A percentile compares a stretch with the other conserved stretches of the same genome.
phyloP scores from a whole-genome alignment of 768 basidiomycete genomes.

The Termitomyces sp. region DNA sequence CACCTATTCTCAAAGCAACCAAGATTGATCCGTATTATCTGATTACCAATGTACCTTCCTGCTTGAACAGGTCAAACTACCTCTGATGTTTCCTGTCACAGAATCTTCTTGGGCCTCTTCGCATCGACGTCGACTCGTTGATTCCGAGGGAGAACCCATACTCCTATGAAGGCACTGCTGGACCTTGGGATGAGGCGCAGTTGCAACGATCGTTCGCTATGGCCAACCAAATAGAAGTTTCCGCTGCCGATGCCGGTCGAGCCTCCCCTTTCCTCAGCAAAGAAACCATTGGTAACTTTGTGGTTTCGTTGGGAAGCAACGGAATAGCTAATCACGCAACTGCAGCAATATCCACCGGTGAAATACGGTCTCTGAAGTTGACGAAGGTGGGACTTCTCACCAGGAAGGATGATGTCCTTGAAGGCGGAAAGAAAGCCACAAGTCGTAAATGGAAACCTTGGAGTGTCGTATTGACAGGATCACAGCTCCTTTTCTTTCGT shows the following conservation, averaged over 20 bases:
- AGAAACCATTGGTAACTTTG: conserved; percentile 27
- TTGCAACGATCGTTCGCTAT: conserved; percentile 59
- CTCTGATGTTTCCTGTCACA: neutral
- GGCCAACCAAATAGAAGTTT: conserved; percentile 54
- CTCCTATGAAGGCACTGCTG: conserved; percentile 56
- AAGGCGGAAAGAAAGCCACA: conserved; percentile 68
- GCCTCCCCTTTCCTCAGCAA: conserved; percentile 28
- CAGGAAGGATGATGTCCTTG: conserved; percentile 74
- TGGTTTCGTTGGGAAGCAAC: conserved; percentile 18
- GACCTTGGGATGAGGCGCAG: conserved; percentile 62
- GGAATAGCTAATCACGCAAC: conserved; percentile 7
- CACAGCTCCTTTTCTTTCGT: conserved; percentile 88
- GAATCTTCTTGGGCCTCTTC: conserved; percentile 65
- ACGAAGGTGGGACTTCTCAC: conserved; percentile 77
- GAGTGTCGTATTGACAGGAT: conserved; percentile 81
- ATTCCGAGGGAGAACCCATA: conserved; percentile 63
- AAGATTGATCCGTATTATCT: conserved; percentile 92
- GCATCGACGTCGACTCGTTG: conserved; percentile 53
- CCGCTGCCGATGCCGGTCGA: conserved; percentile 30
- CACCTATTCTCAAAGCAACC: conserved; percentile 39
- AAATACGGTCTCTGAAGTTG: conserved; percentile 52
- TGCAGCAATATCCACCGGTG: conserved; percentile 20
- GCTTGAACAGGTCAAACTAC: neutral
- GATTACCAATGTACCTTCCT: conserved; percentile 59
- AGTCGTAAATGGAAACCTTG: conserved; percentile 87